Base-by-base conservation (phyloP, 345 rosid species). In the Cardiospermum halicacabum region DNA sequence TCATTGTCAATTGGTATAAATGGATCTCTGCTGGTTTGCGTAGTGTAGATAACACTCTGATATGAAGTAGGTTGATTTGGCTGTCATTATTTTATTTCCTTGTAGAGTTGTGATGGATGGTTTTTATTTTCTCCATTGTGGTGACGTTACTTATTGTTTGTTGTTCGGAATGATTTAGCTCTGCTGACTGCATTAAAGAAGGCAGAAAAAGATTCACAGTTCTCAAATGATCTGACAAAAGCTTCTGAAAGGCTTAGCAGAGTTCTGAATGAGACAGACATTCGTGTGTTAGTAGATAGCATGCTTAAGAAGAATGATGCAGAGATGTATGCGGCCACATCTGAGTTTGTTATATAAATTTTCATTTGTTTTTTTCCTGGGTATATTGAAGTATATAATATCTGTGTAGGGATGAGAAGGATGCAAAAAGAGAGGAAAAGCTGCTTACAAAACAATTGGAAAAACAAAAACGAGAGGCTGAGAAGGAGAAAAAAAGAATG, bases 401-500 rank as follows among this genome's bases (percentile, higher is more conserved):
- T 22, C 40, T 15, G 37, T 21, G 1, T n/a, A 90, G 97, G 79
- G 80, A 72, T 69, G 85, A 74, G 62, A 86, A 81, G 70, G 89
- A 82, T 25, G 86, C 82, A 16, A 84, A 78, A 65, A 68, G 69
- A 53, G 90, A 85, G 66, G 86, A 81, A 74, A 91, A 83, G 60
- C 67, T 74, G 72, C 65, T 81, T 58, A 74, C 84, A 48, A 94
- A 76, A 72, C 84, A 94, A 60, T 21, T 94, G 68, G 92, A 89
- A 85, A 91, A 71, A 76, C 82, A 60, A 66, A 87, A 74, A 76
- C 78, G 73, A 43, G 84, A 85, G 76, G 79, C 70, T 69, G 96
- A 87, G 74, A 91, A 82, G 72, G 93, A 91, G 80, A 87, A 83
- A 75, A 94, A 76, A 78, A 85, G 76, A 76, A 74, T 80, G 69